Evolutionary conservation across 1,139 yeast species (phyloP), one percentile per base, ranked within the genome.

Genomic region (Debaryomyces sp.): DNA sequence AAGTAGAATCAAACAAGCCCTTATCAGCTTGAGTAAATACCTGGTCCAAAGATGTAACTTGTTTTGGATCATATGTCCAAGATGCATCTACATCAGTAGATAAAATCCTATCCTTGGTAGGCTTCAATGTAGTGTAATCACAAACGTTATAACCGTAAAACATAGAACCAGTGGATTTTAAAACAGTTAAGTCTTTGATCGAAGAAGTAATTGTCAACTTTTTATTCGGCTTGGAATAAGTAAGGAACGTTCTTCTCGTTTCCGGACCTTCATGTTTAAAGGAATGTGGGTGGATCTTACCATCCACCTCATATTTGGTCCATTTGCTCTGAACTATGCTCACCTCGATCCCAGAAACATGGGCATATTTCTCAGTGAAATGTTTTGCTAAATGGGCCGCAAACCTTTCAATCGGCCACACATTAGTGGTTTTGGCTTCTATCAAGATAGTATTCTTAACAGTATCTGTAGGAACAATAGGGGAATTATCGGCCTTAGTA

Each of bases 391-490:
- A 75, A 56, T 84, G 89, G 36, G 92, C 90, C 36, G 95, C 97
- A 69, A 89, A 91, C 50, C 87, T 77, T 76, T 91, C 97, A 58
- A 89, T 86, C 52, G 97, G 96, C 89, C 94, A 89, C 40, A 84
- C 88, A 51, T 89, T 89, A 50, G 83, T 78, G 61, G 78, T 85
- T 70, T 88, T 89, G 53, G 96, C 97, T 59, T 89, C 85, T 36
- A 91, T 73, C 66, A 85, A 78, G 55, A 89, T 82, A 48, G 97
- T 91, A 76, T 91, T 91, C 71, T 91, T 91, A 53, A 90, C 92
- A 1, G 97, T 90, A 68, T 91, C 97, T 10, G 97, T 91, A 49
- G 97, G 97, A 43, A 91, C 96, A 61, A 91, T 84, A n/a, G 88
- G 80, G 2, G 89, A 67, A 71, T 91, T 91, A 69, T 91, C 96